Percentiles rank a stretch among this genome's conserved stretches.
These are phyloP conservation scores for Sugiyamaella boreocaroliniensis DNA, from an alignment of 805 yeast genomes.

Conservation along the genomic window DNA sequence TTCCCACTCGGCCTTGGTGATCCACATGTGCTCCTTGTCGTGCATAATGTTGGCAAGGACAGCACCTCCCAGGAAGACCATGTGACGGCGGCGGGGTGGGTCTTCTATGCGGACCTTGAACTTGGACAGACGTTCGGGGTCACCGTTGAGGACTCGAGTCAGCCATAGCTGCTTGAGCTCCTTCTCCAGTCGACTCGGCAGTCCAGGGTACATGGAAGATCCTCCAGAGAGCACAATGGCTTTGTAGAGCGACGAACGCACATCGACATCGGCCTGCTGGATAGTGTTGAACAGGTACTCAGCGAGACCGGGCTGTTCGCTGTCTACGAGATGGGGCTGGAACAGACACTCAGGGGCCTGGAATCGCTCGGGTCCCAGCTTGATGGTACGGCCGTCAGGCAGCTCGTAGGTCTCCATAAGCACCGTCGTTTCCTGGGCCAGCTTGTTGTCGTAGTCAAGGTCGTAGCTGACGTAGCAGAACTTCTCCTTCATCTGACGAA, in stretches of 20 bases:
- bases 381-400: slow-evolving; percentile 93
- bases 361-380: slow-evolving; percentile 91
- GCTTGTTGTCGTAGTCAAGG: slow-evolving; percentile 76
- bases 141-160: slow-evolving; percentile 77
- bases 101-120: slow-evolving; percentile 96
- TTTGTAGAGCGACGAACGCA: slow-evolving; percentile 78
- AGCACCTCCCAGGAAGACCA: slow-evolving; percentile 99
- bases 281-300: slow-evolving; percentile 87
- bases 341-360: slow-evolving; percentile 96
- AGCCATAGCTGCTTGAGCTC: slow-evolving; percentile 96
- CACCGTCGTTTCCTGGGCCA: slow-evolving; percentile 92
- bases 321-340: slow-evolving; percentile 92
- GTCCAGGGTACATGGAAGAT: slow-evolving; percentile 97
- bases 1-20: slow-evolving; percentile 93
- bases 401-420: slow-evolving; percentile 85
- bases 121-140: slow-evolving; percentile 71
- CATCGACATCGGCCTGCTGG: slow-evolving; percentile 91
- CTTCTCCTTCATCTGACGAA: slow-evolving; percentile 95
- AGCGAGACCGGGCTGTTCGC: slow-evolving; percentile 95
- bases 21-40: slow-evolving; percentile 98
- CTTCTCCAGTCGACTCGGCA: slow-evolving; percentile 91
- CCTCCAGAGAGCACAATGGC: slow-evolving; percentile 97
- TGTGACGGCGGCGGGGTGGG: slow-evolving; percentile 97
- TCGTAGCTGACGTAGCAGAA: slow-evolving; percentile 93
- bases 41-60: slow-evolving; percentile 97